phyloP scores from a whole-genome alignment of 495 filamentous ascomycete species.

The Annulohypoxylon bovei region DNA sequence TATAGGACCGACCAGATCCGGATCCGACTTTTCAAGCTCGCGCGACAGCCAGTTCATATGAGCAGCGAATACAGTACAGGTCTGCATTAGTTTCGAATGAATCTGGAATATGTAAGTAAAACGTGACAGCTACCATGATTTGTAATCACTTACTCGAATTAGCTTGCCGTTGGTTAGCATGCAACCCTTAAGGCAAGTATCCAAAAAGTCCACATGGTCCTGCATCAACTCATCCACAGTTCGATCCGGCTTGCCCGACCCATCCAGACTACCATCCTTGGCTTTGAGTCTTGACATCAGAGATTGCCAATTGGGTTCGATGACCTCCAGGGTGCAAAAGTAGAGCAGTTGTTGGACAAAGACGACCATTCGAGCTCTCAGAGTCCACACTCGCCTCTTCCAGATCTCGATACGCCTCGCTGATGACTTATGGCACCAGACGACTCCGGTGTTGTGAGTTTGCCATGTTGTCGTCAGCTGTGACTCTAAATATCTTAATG shows the following conservation, averaged over 20 bases:
- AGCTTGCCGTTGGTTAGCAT: constrained; percentile 97
- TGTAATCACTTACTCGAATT: constrained; percentile 71
- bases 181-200: constrained; percentile 97
- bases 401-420: constrained; percentile 82
- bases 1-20: constrained; percentile 68
- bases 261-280: constrained; percentile 58
- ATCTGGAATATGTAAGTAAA: constrained; percentile 67
- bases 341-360: constrained; percentile 97
- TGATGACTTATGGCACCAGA: constrained; percentile 83
- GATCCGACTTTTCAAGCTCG: constrained; percentile 79
- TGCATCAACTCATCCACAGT: constrained; percentile 99
- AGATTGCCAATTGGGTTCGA: constrained; percentile 95
- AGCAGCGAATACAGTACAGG: constrained; percentile 89
- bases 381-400: constrained; percentile 92
- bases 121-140: constrained; percentile 13
- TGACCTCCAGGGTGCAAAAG: constrained; percentile 95
- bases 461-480: constrained; percentile 87
- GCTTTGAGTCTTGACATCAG: constrained; percentile 85
- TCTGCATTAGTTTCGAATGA: constrained; percentile 92
- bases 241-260: constrained; percentile 68
- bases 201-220: constrained; percentile 97
- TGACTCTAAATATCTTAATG: constrained; percentile 86
- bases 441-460: constrained; percentile 83
- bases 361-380: constrained; percentile 92
- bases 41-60: constrained; percentile 84